Percentiles rank a stretch among this genome's conserved stretches.
These are phyloP conservation scores for Phragmites australis DNA, from an alignment of 176 grass and related monocot species.

Conservation along the genomic window DNA sequence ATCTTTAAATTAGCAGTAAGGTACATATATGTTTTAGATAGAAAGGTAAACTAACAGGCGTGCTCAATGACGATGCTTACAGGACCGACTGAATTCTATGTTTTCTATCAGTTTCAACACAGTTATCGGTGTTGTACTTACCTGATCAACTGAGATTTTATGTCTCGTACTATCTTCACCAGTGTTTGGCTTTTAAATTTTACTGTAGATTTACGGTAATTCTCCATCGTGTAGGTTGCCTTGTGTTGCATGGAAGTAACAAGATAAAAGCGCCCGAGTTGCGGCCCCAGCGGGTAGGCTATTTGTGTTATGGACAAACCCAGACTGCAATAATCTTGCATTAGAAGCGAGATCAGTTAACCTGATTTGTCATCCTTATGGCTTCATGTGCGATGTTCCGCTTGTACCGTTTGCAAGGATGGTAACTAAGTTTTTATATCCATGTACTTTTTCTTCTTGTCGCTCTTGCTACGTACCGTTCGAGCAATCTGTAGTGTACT, in stretches of 20 bases:
- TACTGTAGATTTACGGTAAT: neutral
- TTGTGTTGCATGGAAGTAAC: conserved; percentile 44
- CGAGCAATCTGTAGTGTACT: conserved; percentile 23
- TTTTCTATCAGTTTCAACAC: neutral
- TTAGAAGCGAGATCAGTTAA: conserved; percentile 60
- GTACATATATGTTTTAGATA: neutral
- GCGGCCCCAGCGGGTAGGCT: conserved; percentile 8
- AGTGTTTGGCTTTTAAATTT: neutral
- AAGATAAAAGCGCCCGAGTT: neutral
- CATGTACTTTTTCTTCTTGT: neutral
- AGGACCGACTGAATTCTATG: neutral
- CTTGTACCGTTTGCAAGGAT: conserved; percentile 46
- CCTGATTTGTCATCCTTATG: conserved; percentile 55
- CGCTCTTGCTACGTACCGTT: conserved; percentile 16
- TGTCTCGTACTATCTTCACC: neutral
- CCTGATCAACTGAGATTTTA: neutral
- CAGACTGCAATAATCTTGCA: conserved; percentile 45
- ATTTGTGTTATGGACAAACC: conserved; percentile 13
- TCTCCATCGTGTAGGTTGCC: conserved; percentile 42
- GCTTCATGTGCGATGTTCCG: conserved; percentile 55
- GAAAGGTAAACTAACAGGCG: neutral
- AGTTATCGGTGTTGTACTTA: too few species aligned
- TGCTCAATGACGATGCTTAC: neutral
- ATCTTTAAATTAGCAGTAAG: neutral
- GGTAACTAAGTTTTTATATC: conserved; percentile 37